A percentile compares a stretch with the other conserved stretches of the same genome.
phyloP scores from a whole-genome alignment of 1,284 basidiomycete species.

The Trichosporon faecale region DNA sequence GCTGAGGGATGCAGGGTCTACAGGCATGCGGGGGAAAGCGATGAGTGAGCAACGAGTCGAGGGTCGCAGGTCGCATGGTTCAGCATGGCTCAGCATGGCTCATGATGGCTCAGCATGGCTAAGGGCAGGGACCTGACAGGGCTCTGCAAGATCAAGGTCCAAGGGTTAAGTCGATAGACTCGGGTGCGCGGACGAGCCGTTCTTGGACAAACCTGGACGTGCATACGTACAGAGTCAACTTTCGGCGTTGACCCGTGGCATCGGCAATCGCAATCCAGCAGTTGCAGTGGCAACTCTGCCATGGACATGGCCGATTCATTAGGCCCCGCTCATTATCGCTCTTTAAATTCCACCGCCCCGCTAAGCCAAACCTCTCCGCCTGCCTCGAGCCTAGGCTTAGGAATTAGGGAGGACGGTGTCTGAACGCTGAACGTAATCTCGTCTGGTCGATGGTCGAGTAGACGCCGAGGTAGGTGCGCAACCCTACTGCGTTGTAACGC shows the following conservation, averaged over 20 bases:
- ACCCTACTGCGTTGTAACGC: not conserved
- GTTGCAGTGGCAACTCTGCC: not conserved
- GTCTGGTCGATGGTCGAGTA: too few species aligned
- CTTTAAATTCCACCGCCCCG: not conserved
- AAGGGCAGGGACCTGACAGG: not conserved
- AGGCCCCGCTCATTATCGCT: not conserved
- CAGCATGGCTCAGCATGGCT: too few species aligned
- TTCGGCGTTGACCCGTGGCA: not conserved
- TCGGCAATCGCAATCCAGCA: not conserved
- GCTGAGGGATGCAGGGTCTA: too few species aligned
- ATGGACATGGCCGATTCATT: not conserved
- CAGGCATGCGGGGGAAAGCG: not conserved
- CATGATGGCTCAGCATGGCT: too few species aligned
- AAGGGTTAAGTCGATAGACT: not conserved
- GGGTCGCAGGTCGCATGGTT: not conserved
- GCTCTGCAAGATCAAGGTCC: not conserved
- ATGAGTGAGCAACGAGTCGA: not conserved
- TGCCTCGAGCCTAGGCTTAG: too few species aligned
- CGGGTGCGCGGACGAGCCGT: not conserved
- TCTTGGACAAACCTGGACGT: not conserved
- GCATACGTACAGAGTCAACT: not conserved
- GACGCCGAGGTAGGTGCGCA: not conserved
- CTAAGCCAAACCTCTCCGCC: too few species aligned
- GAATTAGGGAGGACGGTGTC: too few species aligned
- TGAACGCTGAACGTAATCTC: too few species aligned